Percentiles rank a stretch among this genome's conserved stretches.
Conservation (phyloP, 106 monocot genomes). For the Dendrobium catenatum region DNA sequence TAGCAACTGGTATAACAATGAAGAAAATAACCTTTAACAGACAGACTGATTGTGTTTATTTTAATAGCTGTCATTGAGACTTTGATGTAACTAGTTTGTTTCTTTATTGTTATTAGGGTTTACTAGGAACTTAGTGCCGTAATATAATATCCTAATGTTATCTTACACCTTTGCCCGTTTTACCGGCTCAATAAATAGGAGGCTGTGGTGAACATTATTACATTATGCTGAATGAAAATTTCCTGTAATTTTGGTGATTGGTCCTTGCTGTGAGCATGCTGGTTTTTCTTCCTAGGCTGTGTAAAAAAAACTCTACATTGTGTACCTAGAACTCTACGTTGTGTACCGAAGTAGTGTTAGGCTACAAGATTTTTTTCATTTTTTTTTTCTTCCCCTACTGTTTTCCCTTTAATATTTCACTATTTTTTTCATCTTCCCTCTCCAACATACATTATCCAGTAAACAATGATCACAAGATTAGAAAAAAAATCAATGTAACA, state of each 20-base stretch:
- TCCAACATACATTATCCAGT: background rate
- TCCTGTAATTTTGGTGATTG: background rate
- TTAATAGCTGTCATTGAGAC: background rate
- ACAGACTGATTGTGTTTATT: background rate
- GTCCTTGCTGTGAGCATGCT: background rate
- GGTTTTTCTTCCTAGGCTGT: background rate
- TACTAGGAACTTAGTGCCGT: background rate
- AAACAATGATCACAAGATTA: background rate
- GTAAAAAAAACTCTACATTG: background rate
- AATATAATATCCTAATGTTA: no score
- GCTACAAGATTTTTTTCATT: background rate
- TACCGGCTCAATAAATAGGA: background rate
- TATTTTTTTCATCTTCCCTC: background rate
- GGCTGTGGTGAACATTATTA: background rate
- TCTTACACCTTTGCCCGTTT: no score
- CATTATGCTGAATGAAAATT: background rate
- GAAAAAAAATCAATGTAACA: background rate
- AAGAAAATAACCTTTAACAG: background rate
- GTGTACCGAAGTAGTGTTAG: background rate
- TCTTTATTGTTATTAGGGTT: background rate
- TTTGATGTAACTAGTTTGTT: background rate
- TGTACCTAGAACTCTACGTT: background rate
- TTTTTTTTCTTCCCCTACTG: background rate
- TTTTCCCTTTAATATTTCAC: background rate
- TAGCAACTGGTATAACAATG: background rate